Conservation (phyloP, 2,329 filamentous ascomycete genomes). For the Colletotrichum karsti region DNA sequence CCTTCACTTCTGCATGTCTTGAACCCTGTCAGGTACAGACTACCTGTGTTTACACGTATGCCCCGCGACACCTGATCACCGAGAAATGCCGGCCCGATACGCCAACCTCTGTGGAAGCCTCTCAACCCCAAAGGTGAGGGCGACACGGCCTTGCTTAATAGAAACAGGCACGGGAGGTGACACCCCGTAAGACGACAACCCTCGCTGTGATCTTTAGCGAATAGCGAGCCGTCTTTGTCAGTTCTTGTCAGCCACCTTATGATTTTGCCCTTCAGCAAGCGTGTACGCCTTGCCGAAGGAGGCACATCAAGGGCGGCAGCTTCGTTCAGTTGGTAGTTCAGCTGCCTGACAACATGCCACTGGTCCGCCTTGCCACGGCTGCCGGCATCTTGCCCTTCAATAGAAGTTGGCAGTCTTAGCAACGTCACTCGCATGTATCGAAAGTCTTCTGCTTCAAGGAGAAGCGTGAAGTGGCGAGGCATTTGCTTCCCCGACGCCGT, state of each 20-base stretch:
- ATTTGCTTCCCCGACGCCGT: neutral
- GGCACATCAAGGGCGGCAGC: no score
- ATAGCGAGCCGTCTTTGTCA: slow-evolving; percentile 11
- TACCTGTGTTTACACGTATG: slow-evolving; percentile 2
- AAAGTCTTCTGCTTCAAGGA: no score
- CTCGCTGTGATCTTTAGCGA: slow-evolving; percentile 23
- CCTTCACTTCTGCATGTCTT: slow-evolving; percentile 13
- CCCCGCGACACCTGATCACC: slow-evolving; percentile 26
- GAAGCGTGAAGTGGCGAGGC: no score
- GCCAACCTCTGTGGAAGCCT: neutral
- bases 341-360: neutral
- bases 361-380: no score
- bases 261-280: neutral
- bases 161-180: slow-evolving; percentile 12
- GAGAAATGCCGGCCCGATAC: slow-evolving; percentile 27
- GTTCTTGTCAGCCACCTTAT: neutral
- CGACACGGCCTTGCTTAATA: neutral
- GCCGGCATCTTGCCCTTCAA: no score
- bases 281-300: no score
- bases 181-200: slow-evolving; percentile 3
- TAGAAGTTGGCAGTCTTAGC: no score
- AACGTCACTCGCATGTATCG: no score
- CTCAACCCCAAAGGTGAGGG: neutral
- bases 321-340: neutral
- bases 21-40: slow-evolving; percentile 19